Base-by-base conservation (phyloP, 2,329 filamentous ascomycete species). In the Hypoxylon sp. region DNA sequence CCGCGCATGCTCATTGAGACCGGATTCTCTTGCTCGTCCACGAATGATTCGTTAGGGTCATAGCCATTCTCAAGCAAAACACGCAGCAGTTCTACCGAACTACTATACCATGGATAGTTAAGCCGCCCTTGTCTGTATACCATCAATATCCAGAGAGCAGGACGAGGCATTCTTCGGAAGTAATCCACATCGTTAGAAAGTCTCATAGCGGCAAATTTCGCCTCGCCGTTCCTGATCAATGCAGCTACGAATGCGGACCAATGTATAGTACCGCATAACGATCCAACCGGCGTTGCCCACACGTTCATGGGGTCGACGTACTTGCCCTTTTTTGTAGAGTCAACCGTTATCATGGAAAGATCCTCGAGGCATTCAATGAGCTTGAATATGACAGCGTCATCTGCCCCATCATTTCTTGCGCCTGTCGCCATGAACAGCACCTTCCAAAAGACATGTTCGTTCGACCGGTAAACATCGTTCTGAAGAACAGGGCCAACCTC, bases 1-100 rank as follows among this genome's bases (percentile, higher is more conserved):
- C n/a, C 29, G n/a, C 2, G n/a, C 29, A 33, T 33, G 13, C 29
- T 5, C 13, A 15, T 15, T 5, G 15, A 13, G 4, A 2, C 3
- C 4, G 2, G 27, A 10, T 33, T 33, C 29, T 33, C 29, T 15
- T 33, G 29, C 38, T 23, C 20, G 17, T 15, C 38, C 23, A 29
- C 7, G n/a, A 42, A 50, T 23, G 6, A n/a, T 31, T 53, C 50
- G n/a, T 53, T 53, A 8, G 35, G 42, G 43, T 47, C 24, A n/a
- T 53, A 31, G n/a, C 41, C 42, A n/a, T 41, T 27, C 13, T 21
- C 29, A 18, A 53, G 50, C 7, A 53, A 11, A 1, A 46, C 15
- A 26, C 40, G 33, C 10, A 53, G 24, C 3, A 53, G 11, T 13
- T 46, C 35, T 15, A 40, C 9, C 40, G 24, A 23, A 33, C 4